These are phyloP conservation scores for Coniochaeta pulveracea DNA, from an alignment of 2,329 filamentous ascomycete genomes.

Conservation along the genomic window DNA sequence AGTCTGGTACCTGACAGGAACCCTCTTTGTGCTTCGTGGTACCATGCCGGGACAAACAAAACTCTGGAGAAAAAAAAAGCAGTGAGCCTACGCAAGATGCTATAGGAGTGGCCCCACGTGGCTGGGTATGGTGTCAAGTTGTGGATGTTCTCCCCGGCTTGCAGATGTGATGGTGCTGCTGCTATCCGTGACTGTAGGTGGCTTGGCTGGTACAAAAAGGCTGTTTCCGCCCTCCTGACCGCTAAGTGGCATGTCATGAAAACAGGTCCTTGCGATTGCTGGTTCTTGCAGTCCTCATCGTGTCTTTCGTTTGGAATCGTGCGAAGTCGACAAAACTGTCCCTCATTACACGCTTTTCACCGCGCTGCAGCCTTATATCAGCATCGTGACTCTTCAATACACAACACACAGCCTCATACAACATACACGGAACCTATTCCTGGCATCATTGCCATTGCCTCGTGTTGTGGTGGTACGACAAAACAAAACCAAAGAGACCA, in stretches of 20 bases:
- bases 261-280: too few species aligned
- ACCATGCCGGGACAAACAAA: too few species aligned
- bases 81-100: background rate
- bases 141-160: background rate
- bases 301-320: conserved; percentile 2
- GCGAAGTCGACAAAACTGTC: background rate
- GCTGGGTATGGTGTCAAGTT: background rate
- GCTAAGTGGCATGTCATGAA: background rate
- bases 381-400: background rate
- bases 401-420: background rate
- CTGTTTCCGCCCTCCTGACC: background rate
- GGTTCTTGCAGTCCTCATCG: background rate
- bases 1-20: conserved; percentile 1
- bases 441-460: background rate
- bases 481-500: too few species aligned
- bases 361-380: background rate
- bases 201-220: background rate
- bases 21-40: too few species aligned
- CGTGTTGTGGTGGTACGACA: conserved; percentile 1
- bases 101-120: conserved; percentile 2
- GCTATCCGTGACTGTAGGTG: conserved; percentile 1
- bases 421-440: background rate
- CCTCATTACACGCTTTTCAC: background rate
- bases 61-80: conserved; percentile 1
- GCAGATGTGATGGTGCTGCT: conserved; percentile 2